A percentile compares a stretch with the other conserved stretches of the same genome.
Evolutionary conservation across 257 asterid species (phyloP).

Genomic region (Nicotiana attenuata): DNA sequence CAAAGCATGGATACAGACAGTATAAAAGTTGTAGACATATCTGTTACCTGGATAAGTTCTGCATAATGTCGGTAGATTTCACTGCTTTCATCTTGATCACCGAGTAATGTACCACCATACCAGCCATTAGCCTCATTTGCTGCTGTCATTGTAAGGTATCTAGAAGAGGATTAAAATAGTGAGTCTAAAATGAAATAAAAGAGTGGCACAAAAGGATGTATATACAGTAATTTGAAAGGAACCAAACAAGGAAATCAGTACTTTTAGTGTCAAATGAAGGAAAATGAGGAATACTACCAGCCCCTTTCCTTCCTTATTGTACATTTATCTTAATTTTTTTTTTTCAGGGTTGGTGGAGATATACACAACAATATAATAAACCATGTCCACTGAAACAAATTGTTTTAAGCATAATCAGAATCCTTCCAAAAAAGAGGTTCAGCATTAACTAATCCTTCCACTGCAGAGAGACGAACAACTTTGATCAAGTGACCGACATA

Average conservation of each 20-base stretch:
- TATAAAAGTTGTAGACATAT: background rate
- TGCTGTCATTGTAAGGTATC: slow-evolving; percentile 83
- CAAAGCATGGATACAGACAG: background rate
- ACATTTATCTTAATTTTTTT: too few relatives aligned
- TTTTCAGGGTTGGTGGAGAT: background rate
- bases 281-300: background rate
- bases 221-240: background rate
- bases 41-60: slow-evolving; percentile 75
- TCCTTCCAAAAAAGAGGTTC: background rate
- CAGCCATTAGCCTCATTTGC: slow-evolving; percentile 84
- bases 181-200: background rate
- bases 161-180: slow-evolving; percentile 16
- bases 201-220: background rate
- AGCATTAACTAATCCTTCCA: background rate
- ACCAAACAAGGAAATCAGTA: background rate
- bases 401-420: background rate
- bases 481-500: background rate
- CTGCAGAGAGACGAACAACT: background rate
- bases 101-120: slow-evolving; percentile 92
- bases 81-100: slow-evolving; percentile 84
- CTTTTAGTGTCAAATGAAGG: background rate
- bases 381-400: background rate
- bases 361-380: background rate
- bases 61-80: slow-evolving; percentile 86
- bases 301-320: background rate